Evolutionary conservation across 805 yeast genomes (phyloP).

Genomic region (Candida vartiovaarae): DNA sequence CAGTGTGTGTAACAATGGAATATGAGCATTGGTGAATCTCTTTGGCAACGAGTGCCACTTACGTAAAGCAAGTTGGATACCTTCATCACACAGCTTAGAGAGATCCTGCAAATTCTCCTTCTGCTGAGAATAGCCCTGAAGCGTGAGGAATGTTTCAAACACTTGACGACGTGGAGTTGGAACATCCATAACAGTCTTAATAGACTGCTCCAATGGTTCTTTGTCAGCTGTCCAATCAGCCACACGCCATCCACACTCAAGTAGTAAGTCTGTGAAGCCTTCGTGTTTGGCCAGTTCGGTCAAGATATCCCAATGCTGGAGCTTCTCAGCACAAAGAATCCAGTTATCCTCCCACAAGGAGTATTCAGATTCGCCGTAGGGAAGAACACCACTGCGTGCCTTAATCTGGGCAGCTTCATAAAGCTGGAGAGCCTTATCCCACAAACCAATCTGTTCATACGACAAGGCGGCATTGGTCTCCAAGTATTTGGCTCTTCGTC

Average conservation of each 20-base stretch:
- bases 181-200: constrained; percentile 94
- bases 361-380: constrained; percentile 93
- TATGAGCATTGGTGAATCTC: constrained; percentile 73
- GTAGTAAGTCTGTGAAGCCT: constrained; percentile 86
- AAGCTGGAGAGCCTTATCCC: constrained; percentile 89
- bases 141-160: constrained; percentile 86
- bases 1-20: constrained; percentile 85
- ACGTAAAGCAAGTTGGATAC: constrained; percentile 83
- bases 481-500: constrained; percentile 88
- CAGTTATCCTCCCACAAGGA: constrained; percentile 98
- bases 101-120: constrained; percentile 81
- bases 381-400: constrained; percentile 90
- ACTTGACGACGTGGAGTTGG: constrained; percentile 97
- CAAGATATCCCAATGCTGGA: constrained; percentile 96
- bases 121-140: constrained; percentile 91
- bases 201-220: constrained; percentile 90
- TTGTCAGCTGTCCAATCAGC: constrained; percentile 97
- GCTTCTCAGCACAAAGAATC: constrained; percentile 93
- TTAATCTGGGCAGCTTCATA: constrained; percentile 96
- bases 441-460: constrained; percentile 89
- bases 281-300: constrained; percentile 97
- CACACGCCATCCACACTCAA: constrained; percentile 99
- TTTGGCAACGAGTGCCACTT: constrained; percentile 90
- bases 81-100: constrained; percentile 86
- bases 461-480: constrained; percentile 92